Base-by-base conservation (phyloP, 208 protist species). In the Trypanosoma brucei region DNA sequence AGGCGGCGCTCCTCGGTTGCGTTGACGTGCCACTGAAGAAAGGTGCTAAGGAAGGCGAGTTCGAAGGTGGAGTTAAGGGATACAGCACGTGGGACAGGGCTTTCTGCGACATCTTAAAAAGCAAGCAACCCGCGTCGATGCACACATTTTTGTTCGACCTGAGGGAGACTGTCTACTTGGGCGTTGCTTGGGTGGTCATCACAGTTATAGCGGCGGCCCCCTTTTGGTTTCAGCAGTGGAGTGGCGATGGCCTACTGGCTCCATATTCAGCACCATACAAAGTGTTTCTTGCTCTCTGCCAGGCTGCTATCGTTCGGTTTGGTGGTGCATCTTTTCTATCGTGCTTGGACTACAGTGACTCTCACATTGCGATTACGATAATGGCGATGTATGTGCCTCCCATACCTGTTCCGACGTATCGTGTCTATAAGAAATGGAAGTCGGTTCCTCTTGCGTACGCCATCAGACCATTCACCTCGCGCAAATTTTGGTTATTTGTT, bases 311-410 rank as follows among this genome's bases (percentile, higher is more conserved):
- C 1, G 73, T 87, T 14, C 82, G 86, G 52, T 92, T 92, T 67
- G 86, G 81, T 36, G 86, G 75, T 22, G 81, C 75, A 6, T 82
- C 72, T 36, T 89, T 92, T 69, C 61, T 92, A 31, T 66, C 79
- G 34, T 73, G 87, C 22, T 48, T 68, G 6, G 72, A 83, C n/a
- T 92, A 78, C 68, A 89, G 75, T 61, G 81, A 81, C 55, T 75
- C 76, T 30, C 86, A 92, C 62, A 77, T 92, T 34, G 82, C 80
- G 3, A 75, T 89, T 22, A 87, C 78, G 3, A 86, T 92, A 46
- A 51, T 92, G 22, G 76, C 75, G 62, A 89, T 92, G 86, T 92
- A 81, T 54, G 72, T 92, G 13, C 86, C 86, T 0, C 78, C 86
- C 1, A 68, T 92, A 45, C 86, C 86, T 35, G 89, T 92, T 57